Evolutionary conservation across 768 basidiomycete genomes (phyloP), one percentile per base, ranked within the genome.

Genomic region (Termitomyces sp.): DNA sequence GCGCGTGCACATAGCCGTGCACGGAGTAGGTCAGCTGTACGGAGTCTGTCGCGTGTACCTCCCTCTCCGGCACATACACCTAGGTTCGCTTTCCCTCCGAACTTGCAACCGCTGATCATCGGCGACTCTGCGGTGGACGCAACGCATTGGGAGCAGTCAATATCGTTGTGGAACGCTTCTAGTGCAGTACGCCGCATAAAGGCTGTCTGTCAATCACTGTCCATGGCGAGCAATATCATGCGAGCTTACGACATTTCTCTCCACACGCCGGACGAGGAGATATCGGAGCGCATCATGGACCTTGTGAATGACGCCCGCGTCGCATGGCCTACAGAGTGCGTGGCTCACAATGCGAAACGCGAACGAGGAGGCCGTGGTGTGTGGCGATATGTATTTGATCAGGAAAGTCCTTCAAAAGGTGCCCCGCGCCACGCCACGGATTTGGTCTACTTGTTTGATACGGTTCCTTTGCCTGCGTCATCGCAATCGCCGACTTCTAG

Each of bases 331-430:
- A 87, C 85, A 1, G 85, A 92, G 26, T 82, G 84, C 60, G 72
- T 86, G 36, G 81, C 79, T 3, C 72, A 78, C 52, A 77, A 76
- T 54, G 78, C 81, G 2, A 77, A 77, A 54, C 73, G 69, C 18
- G 81, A 77, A 49, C 74, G 81, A 2, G 77, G 78, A 15, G 86
- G 83, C 1, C 74, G 74, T 41, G 80, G 80, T n/a, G 87, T 90
- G 5, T 92, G 85, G 84, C 79, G 90, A 57, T 92, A 88, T 63
- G 83, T 89, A 18, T 92, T 92, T 66, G 90, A 92, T 70, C 90
- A 92, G 72, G 90, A 89, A 64, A 82, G 86, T 1, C 86, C 88
- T 9, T 74, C 78, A 24, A 77, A 82, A 48, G 82, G 83, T 15
- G 68, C 82, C 20, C 82, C 88, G 2, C 88, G 89, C 65, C 86